Evolutionary conservation across 352 stramenopile species (phyloP), one percentile per base, ranked within the genome.

Genomic region (Pythium volutum): DNA sequence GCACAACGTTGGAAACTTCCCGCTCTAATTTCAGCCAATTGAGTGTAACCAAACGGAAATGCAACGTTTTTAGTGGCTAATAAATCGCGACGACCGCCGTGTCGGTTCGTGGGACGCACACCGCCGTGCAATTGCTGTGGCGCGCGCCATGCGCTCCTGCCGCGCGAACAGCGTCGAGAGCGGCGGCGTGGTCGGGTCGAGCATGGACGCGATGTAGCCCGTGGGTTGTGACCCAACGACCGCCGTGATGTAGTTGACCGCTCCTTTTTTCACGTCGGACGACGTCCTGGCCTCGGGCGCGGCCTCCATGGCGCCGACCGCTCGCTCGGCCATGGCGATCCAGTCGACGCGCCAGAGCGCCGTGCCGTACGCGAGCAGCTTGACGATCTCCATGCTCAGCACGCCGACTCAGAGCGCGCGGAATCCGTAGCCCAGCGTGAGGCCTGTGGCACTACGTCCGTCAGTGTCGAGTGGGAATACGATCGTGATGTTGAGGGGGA

Each of bases 341-440:
- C 82, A 91, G 59, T 75, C 62, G 27, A 85, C 74, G 22, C 66
- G 68, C 18, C 62, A 59, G 11, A 89, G 70, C 15, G 66, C 72
- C 18, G 79, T 25, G 22, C 64, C 67, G 67, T 87, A 88, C 45
- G 66, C 77, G 18, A 55, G 47, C 27, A 86, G 65, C 64, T 89
- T 91, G 57, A 88, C 83, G 16, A 83, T 47, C 50, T 89, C 79
- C 77, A 89, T 88, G 27, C 61, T 64, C n/a, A 87, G 47, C 33
- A 88, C 74, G 18, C 79, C 79, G 41, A 74, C 38, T 79, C 81
- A 91, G 33, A 91, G 73, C 22, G 74, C 82, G 4, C 73, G 69
- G 41, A 91, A 88, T 7, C 79, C 79, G 39, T 77, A 80, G 25
- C 74, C 74, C 29, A 87, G 34, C 3, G 70, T 79, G 34, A 89